phyloP scores from a whole-genome alignment of 371 early-diverging fungal species.

The Nematocida sp. region DNA sequence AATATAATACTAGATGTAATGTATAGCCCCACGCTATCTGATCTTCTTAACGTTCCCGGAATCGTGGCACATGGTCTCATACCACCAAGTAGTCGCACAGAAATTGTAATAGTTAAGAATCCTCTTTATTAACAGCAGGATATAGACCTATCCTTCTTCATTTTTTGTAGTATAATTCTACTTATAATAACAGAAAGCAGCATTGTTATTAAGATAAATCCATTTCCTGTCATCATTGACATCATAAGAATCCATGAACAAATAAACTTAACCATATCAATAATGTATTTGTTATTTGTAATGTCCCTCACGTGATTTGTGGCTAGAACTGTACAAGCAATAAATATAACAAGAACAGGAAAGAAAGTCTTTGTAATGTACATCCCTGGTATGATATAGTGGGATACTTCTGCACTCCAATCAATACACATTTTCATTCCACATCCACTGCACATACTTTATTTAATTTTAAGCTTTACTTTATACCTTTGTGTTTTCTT shows the following conservation, averaged over 20 bases:
- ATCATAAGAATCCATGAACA: slow-evolving; percentile 19
- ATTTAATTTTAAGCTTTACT: neutral
- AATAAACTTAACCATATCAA: neutral
- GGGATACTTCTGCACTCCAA: neutral
- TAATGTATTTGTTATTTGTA: slow-evolving; percentile 7
- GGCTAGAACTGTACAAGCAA: neutral
- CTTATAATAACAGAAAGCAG: neutral
- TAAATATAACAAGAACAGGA: neutral
- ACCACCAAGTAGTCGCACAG: neutral
- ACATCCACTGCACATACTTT: neutral
- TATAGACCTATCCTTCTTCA: neutral
- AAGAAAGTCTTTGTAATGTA: neutral
- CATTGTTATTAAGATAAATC: neutral
- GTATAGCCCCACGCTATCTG: slow-evolving; percentile 49
- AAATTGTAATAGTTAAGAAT: slow-evolving; percentile 16
- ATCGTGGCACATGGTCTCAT: slow-evolving; percentile 69
- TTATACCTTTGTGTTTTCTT: too few relatives aligned
- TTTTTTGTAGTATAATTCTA: slow-evolving; percentile 15
- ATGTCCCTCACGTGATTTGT: neutral
- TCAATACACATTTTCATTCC: slow-evolving; percentile 5
- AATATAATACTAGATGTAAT: slow-evolving; percentile 66
- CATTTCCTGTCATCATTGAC: slow-evolving; percentile 9
- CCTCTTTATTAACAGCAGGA: slow-evolving; percentile 15
- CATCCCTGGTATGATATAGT: slow-evolving; percentile 1
- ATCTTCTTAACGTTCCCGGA: slow-evolving; percentile 61